These are phyloP conservation scores for Garcia nutans DNA, from an alignment of 345 rosid genomes.

Conservation along the genomic window DNA sequence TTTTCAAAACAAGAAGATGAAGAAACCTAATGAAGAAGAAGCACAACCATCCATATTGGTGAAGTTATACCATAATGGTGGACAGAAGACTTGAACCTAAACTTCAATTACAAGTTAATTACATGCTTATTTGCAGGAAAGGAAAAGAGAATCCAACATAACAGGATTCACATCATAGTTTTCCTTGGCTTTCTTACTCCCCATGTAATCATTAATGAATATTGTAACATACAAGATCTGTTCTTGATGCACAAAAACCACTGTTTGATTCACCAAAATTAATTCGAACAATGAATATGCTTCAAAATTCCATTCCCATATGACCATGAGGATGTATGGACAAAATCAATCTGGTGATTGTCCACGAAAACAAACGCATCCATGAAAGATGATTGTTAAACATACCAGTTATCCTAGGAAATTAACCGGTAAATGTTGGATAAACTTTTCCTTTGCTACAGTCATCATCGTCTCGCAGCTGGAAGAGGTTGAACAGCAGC, in stretches of 20 bases:
- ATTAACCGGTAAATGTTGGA: neutral
- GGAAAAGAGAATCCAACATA: neutral
- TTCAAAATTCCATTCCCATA: too few species aligned
- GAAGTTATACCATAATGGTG: too few species aligned
- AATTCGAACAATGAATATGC: neutral
- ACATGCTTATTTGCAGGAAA: too few species aligned
- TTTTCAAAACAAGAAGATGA: too few species aligned
- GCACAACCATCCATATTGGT: too few species aligned
- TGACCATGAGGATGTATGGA: neutral
- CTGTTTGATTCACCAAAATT: neutral
- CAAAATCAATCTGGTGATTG: neutral
- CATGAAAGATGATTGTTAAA: neutral
- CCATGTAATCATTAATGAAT: neutral
- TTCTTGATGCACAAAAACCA: neutral
- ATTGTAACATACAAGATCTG: neutral
- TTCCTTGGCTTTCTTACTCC: neutral
- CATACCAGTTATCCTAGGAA: neutral
- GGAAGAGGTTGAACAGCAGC: conserved; percentile 83
- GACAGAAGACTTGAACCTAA: too few species aligned
- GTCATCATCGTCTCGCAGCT: conserved; percentile 22
- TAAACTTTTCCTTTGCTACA: neutral
- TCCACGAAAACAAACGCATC: neutral
- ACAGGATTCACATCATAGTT: neutral
- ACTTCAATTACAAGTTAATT: too few species aligned
- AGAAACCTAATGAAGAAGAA: too few species aligned